phyloP scores from a whole-genome alignment of 306 rosid species.

The Cucurbita argyrosperma region DNA sequence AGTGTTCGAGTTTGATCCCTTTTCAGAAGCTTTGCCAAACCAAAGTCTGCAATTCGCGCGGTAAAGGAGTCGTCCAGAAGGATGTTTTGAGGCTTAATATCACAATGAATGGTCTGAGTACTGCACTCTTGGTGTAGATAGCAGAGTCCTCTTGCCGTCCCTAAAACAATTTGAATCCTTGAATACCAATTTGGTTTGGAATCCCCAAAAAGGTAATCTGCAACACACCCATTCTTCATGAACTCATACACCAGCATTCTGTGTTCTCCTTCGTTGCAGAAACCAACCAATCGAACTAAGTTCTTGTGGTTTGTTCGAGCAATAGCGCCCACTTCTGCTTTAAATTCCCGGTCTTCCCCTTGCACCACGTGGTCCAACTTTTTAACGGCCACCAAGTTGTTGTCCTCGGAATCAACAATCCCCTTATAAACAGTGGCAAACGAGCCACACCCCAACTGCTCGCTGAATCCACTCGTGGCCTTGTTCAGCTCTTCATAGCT shows the following conservation, averaged over 20 bases:
- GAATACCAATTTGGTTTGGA: slow-evolving; percentile 6
- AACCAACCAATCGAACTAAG: slow-evolving; percentile 7
- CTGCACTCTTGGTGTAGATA: slow-evolving; percentile 34
- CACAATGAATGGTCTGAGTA: slow-evolving; percentile 27
- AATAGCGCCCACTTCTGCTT: slow-evolving; percentile 16
- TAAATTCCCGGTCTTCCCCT: slow-evolving; percentile 29
- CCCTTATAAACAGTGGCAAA: slow-evolving; percentile 11
- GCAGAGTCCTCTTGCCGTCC: slow-evolving; percentile 12
- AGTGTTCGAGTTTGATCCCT: slow-evolving; percentile 17
- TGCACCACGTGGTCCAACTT: slow-evolving; percentile 11
- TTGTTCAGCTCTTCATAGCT: not conserved
- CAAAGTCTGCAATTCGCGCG: slow-evolving; percentile 23
- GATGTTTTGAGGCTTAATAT: slow-evolving; percentile 39
- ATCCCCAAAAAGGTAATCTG: slow-evolving; percentile 6
- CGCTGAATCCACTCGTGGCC: not conserved
- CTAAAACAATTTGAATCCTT: slow-evolving; percentile 10
- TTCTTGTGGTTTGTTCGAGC: slow-evolving; percentile 21
- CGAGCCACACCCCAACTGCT: not conserved
- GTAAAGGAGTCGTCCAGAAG: slow-evolving; percentile 17
- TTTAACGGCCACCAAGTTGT: slow-evolving; percentile 24
- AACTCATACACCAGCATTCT: slow-evolving; percentile 15
- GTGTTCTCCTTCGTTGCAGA: slow-evolving; percentile 12
- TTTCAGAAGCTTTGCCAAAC: slow-evolving; percentile 28
- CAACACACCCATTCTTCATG: slow-evolving; percentile 12
- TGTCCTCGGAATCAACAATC: not conserved